These are phyloP conservation scores for Perkinsus olseni DNA, from an alignment of 169 alveolate species.

Conservation along the genomic window DNA sequence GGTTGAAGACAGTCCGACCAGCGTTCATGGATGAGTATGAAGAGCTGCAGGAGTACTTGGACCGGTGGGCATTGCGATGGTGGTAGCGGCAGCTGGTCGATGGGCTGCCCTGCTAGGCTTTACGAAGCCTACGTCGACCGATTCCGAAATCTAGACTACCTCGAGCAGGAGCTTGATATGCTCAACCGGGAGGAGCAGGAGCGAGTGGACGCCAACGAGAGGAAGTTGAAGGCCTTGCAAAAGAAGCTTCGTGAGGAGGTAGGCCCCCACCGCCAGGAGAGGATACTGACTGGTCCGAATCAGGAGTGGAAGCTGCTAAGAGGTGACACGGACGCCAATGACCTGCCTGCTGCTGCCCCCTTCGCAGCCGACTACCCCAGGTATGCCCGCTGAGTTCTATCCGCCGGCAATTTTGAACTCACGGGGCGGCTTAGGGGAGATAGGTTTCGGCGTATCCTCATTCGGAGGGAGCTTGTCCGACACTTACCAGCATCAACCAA, in stretches of 20 bases:
- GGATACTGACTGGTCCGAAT: background rate
- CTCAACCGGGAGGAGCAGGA: conserved; percentile 48
- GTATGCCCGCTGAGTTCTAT: too few species aligned
- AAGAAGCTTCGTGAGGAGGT: conserved; percentile 24
- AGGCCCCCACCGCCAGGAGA: background rate
- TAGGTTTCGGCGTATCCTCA: too few species aligned
- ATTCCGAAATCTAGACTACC: conserved; percentile 59
- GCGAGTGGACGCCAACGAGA: conserved; percentile 18
- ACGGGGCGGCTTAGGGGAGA: too few species aligned
- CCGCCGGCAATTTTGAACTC: too few species aligned
- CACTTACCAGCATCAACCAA: background rate
- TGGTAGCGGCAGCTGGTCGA: conserved; percentile 47
- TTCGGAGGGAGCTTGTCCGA: background rate
- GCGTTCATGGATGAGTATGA: conserved; percentile 71
- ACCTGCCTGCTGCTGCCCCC: background rate
- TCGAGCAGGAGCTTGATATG: conserved; percentile 56
- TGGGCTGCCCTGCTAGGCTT: conserved; percentile 22
- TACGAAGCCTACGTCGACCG: conserved; percentile 59
- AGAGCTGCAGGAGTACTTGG: conserved; percentile 38
- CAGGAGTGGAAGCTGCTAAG: conserved; percentile 6
- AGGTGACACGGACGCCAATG: conserved; percentile 3
- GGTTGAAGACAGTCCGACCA: conserved; percentile 61
- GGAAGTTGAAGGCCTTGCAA: conserved; percentile 20
- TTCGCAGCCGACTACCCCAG: too few species aligned
- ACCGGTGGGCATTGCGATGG: conserved; percentile 2